Conservation (phyloP, 2,329 filamentous ascomycete genomes). For the Paecilomyces formosus region DNA sequence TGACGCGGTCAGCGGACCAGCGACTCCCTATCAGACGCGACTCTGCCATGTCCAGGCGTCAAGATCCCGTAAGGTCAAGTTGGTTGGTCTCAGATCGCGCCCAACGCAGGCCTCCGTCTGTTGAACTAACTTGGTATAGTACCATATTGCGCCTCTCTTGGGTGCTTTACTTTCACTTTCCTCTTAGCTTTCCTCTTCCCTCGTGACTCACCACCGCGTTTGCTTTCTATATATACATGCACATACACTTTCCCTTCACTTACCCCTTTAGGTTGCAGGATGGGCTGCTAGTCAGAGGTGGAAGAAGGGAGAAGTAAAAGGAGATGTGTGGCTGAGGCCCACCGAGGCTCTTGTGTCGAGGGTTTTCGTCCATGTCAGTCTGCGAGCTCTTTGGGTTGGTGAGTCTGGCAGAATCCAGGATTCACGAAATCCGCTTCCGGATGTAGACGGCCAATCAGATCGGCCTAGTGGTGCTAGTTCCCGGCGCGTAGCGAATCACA, state of each 20-base stretch:
- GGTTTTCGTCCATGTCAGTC: neutral
- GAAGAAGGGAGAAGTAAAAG: conserved; percentile 1
- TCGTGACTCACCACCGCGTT: neutral
- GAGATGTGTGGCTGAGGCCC: conserved; percentile 7
- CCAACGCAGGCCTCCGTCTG: neutral
- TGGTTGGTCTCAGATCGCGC: neutral
- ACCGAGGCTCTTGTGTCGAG: conserved; percentile 2
- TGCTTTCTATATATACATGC: neutral
- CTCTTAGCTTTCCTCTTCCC: neutral
- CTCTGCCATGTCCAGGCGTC: neutral
- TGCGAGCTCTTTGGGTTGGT: neutral
- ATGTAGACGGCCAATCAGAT: conserved; percentile 17
- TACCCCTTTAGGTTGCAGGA: neutral
- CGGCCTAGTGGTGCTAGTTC: conserved; percentile 12
- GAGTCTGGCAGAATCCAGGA: neutral
- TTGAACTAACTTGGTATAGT: no score
- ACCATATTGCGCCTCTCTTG: no score
- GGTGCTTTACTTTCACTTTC: neutral
- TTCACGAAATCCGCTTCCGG: conserved; percentile 13
- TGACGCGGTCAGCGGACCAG: conserved; percentile 14
- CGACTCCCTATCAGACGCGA: neutral
- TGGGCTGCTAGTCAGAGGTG: neutral
- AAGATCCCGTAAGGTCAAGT: neutral
- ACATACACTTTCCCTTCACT: neutral
- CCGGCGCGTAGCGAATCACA: conserved; percentile 23